Conservation (phyloP, 2,329 filamentous ascomycete genomes). For the Penicillium hesseltinei region DNA sequence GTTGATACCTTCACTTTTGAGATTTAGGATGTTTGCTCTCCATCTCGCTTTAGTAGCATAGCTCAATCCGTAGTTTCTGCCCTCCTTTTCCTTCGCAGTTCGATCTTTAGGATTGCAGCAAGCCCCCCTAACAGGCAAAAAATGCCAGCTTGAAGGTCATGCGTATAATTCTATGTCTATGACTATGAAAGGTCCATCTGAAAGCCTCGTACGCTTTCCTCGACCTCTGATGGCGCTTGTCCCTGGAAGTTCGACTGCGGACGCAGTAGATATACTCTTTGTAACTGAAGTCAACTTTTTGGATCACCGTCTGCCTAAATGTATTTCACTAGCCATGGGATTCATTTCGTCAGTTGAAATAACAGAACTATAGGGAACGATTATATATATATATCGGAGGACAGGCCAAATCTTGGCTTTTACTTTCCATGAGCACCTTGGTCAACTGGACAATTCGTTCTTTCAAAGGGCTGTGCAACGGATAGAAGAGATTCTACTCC, state of each 20-base stretch:
- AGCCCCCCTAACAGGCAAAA: neutral
- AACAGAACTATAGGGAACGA: no score
- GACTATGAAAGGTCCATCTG: constrained; percentile 42
- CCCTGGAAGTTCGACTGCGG: neutral
- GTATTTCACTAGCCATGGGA: no score
- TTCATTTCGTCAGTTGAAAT: no score
- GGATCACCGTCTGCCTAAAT: neutral
- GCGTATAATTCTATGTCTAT: neutral
- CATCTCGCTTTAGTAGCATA: neutral
- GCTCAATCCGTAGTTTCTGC: neutral
- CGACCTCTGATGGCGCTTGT: no score
- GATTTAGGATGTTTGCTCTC: neutral
- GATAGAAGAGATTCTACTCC: neutral
- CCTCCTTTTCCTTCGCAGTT: neutral
- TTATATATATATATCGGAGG: no score
- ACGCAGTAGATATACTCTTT: neutral
- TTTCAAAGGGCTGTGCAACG: no score
- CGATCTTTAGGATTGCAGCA: neutral
- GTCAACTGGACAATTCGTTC: neutral
- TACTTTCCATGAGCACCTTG: no score
- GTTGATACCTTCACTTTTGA: neutral
- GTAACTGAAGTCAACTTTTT: neutral
- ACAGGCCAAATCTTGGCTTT: no score
- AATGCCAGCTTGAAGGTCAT: neutral
- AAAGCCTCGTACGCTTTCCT: neutral